Evolutionary conservation across 352 stramenopile species (phyloP).

Genomic region (Phytophthora litchii): DNA sequence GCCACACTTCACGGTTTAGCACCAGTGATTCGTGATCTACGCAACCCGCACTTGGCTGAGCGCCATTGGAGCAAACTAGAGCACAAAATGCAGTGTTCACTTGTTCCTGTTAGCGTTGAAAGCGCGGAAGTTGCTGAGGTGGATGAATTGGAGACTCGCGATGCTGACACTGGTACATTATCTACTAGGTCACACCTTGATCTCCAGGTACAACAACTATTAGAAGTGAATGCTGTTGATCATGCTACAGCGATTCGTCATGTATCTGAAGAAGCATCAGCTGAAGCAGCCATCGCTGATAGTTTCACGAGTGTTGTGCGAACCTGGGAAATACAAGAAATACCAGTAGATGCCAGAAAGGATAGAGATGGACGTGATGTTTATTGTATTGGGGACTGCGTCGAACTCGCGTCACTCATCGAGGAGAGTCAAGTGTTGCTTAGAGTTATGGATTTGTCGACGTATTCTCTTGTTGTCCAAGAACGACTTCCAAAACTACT

Average conservation of each 20-base stretch:
- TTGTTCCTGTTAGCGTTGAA: conserved; percentile 16
- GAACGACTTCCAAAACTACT: conserved; percentile 52
- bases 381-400: conserved; percentile 59
- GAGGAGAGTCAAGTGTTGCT: conserved; percentile 80
- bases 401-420: conserved; percentile 56
- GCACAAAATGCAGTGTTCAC: conserved; percentile 64
- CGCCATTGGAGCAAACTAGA: conserved; percentile 80
- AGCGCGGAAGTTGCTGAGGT: background rate
- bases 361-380: conserved; percentile 68
- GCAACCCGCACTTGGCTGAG: conserved; percentile 60
- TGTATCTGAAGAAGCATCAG: conserved; percentile 70
- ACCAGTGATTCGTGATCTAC: conserved; percentile 63
- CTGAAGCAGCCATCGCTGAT: conserved; percentile 63
- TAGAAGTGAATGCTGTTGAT: conserved; percentile 49
- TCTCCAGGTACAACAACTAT: conserved; percentile 54
- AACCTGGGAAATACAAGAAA: conserved; percentile 68
- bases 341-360: conserved; percentile 49
- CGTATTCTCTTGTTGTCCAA: conserved; percentile 66
- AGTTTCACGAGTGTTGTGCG: conserved; percentile 61
- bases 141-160: background rate
- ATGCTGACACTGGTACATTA: conserved; percentile 2
- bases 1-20: conserved; percentile 50
- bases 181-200: conserved; percentile 25
- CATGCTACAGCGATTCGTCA: conserved; percentile 58
- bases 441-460: conserved; percentile 73